Base-by-base conservation (phyloP, 768 basidiomycete species). In the Xerocomellus amylosporus region DNA sequence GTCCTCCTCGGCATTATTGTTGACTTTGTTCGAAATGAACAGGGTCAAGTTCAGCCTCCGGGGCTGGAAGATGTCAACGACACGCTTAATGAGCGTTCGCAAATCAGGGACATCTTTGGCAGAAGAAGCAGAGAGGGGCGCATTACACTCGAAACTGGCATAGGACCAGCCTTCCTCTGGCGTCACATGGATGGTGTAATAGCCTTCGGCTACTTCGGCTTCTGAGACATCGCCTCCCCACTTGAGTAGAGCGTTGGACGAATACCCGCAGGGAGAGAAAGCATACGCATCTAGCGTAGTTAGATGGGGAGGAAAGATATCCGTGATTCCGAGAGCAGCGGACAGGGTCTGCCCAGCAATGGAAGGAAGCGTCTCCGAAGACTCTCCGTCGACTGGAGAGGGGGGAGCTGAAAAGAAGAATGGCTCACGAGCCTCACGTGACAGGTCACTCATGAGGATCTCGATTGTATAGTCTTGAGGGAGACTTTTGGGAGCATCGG, bases 161-260 rank as follows among this genome's bases (percentile, higher is more conserved):
- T 97, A 99, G 43, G 94, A 97, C 90, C 93, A 98, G 52, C 91
- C 96, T 64, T 90, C 86, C 72, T 98, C 97, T 26, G 97, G 97
- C 1, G 97, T 99, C 55, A 98, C 96, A 69, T 99, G 97, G 52
- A 99, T 96, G 8, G 93, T 98, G 70, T 92, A 98, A 73, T 99
- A 99, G 37, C 96, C 93, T 71, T 98, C 97, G 31, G 52, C 58
- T 34, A 71, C 64, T 51, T 57, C 54, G 31, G 52, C 58, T 34
- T 71, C 64, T 51, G 69, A 52, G 28, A 53, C 58, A 14, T 37
- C 46, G 44, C 60, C 66, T 15, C 75, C 78, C 83, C 81, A 91
- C 67, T 78, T 85, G 63, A 85, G 76, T 12, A 98, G 84, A 10
- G 93, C 93, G 68, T 99, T 99, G 58, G 91, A 88, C 4, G 90